Evolutionary conservation across 306 rosid species (phyloP), one percentile per base, ranked within the genome.

Genomic region (Quillaja saponaria): DNA sequence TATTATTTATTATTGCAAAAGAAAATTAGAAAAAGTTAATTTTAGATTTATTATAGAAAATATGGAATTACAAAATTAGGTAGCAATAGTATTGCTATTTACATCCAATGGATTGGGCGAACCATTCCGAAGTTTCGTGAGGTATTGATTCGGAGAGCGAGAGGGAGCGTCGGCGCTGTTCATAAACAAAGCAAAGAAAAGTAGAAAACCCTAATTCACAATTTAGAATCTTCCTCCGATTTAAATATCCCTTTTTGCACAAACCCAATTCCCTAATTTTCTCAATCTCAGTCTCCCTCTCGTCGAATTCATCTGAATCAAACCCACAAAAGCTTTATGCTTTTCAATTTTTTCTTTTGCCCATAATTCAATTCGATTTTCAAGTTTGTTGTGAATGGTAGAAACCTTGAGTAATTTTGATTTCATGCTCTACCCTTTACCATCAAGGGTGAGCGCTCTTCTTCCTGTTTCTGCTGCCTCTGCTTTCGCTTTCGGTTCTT

Each of bases 401-500:
- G 96, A 89, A 84, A 89, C 84, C 95, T 74, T 77, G 47, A 66
- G 81, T 64, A 41, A 47, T 59, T 49, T 49, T 41, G 76, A 58
- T 84, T 92, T 68, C 58, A 84, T 92, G 99, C 99, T 84, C 95
- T 76, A 85, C 87, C 95, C 68, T 71, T 39, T 42, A 8, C 58
- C 50, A 3, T 65, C 79, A n/a, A 75, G 90, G 83, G 99, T 74
- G 94, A 91, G 97, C 95, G 96, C 94, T 68, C 35, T 72, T 69
- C 80, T 81, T 66, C 83, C 86, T 33, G 66, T 69, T 47, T 78
- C 86, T 3, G 59, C 87, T 35, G 63, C 86, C 0, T 82, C 86
- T 14, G 79, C 79, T 25, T 79, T 87, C 79, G 64, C 88, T 6
- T 92, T 92, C 59, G 99, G 87, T 17, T 89, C 99, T 35, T 92